These are phyloP conservation scores for Crithidia expoeki DNA, from an alignment of 208 protist genomes.

Conservation along the genomic window DNA sequence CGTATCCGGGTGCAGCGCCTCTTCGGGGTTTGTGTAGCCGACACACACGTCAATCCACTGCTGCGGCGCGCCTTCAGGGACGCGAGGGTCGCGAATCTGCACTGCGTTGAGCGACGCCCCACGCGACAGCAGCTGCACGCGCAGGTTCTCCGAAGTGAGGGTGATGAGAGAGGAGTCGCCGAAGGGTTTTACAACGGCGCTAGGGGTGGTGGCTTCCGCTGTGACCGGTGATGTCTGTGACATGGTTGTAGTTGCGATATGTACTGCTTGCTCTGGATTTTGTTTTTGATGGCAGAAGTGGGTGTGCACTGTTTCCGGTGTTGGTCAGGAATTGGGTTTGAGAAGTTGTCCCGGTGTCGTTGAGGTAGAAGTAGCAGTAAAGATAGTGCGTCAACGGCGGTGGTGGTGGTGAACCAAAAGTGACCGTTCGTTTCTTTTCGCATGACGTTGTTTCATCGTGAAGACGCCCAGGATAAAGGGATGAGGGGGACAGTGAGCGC, in stretches of 20 bases:
- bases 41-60: conserved; percentile 65
- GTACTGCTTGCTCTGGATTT: background rate
- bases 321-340: too few relatives aligned
- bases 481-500: too few relatives aligned
- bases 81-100: conserved; percentile 51
- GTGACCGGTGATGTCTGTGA: conserved; percentile 6
- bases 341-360: too few relatives aligned
- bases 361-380: too few relatives aligned
- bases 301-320: background rate
- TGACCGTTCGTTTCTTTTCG: too few relatives aligned
- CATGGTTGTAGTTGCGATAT: conserved; percentile 3
- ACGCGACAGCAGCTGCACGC: conserved; percentile 66
- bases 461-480: too few relatives aligned
- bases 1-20: conserved; percentile 28
- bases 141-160: conserved; percentile 48
- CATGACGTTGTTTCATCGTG: too few relatives aligned
- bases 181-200: conserved; percentile 55
- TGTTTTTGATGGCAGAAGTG: background rate
- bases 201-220: conserved; percentile 13
- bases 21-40: conserved; percentile 48
- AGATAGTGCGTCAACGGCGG: too few relatives aligned
- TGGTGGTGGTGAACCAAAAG: too few relatives aligned
- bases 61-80: conserved; percentile 15
- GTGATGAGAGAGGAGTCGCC: conserved; percentile 59
- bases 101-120: conserved; percentile 74